Base-by-base conservation (phyloP, 768 basidiomycete species). In the Pulveroboletus ravenelii region DNA sequence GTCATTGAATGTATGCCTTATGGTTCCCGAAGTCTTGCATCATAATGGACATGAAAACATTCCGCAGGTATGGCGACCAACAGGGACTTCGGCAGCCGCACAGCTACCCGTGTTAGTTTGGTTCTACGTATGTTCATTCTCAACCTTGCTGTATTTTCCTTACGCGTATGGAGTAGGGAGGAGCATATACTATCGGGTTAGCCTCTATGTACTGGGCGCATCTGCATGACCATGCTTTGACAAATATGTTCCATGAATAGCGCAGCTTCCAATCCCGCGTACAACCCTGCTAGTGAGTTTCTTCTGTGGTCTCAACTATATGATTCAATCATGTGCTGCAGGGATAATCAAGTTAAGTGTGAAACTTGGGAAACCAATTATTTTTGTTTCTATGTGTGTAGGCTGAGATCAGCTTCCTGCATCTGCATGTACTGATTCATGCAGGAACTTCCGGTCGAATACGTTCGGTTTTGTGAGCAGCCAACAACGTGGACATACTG, bases 1-100 rank as follows among this genome's bases (percentile, higher is more conserved):
- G n/a, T 70, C 65, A 38, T 63, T 84, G 40, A 82, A 83, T 53
- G 82, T 60, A 51, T 7, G 59, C 44, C 20, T 9, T 15, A 9
- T 27, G 3, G 2, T 1, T 35, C 15, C 29, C 29, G 35, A 43
- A 6, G 6, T 38, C 37, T 23, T 15, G 12, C 20, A 23, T 23
- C 10, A 8, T 9, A n/a, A n/a, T 2, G 6, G 17, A 4, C 6
- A 18, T n/a, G 5, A 30, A 36, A 36, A 12, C 2, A 2, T 9
- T 20, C 20, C n/a, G 8, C 34, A 60, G 59, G 58, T 60, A 41
- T 60, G 58, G 59, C 54, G 54, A 4, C 54, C 58, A 12, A 46
- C 51, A 7, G 59, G 49, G 34, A 50, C 52, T 7, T 17, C 36
- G 6, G 29, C 35, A 5, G 7, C 10, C 1, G 52, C 51, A 14